These are phyloP conservation scores for Cupressus sempervirens DNA, from an alignment of 75 land plant species.

Conservation along the genomic window DNA sequence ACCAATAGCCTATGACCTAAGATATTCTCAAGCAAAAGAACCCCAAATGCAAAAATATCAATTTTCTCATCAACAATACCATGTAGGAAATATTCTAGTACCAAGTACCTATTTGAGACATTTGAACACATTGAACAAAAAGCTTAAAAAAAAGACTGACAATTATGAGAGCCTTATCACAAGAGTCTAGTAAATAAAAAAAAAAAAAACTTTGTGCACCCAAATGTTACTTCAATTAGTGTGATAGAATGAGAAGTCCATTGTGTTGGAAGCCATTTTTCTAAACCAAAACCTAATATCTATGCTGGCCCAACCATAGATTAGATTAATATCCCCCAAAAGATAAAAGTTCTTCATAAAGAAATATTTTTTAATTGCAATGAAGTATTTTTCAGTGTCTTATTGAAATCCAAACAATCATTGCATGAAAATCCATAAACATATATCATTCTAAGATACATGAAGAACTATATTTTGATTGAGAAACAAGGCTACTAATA, in stretches of 20 bases:
- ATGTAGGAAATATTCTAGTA: slow-evolving; percentile 94
- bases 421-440: not conserved
- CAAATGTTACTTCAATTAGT: slow-evolving; percentile 92
- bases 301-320: slow-evolving; percentile 15
- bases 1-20: slow-evolving; percentile 74
- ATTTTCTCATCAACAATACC: slow-evolving; percentile 93
- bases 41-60: slow-evolving; percentile 87
- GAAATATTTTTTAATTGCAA: not conserved
- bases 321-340: not conserved
- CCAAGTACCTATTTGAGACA: slow-evolving; percentile 50
- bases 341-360: not conserved
- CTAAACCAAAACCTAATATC: slow-evolving; percentile 93
- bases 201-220: slow-evolving; percentile 29
- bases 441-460: not conserved
- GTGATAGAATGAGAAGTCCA: slow-evolving; percentile 83
- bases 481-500: not conserved
- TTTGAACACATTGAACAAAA: not conserved
- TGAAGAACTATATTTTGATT: not conserved
- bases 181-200: not conserved
- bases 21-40: slow-evolving; percentile 80
- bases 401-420: not conserved
- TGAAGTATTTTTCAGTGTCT: not conserved
- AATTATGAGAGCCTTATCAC: not conserved
- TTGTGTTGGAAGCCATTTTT: slow-evolving; percentile 88
- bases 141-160: not conserved